Base-by-base conservation (phyloP, 169 alveolate genomes). In the Neospora caninum region DNA sequence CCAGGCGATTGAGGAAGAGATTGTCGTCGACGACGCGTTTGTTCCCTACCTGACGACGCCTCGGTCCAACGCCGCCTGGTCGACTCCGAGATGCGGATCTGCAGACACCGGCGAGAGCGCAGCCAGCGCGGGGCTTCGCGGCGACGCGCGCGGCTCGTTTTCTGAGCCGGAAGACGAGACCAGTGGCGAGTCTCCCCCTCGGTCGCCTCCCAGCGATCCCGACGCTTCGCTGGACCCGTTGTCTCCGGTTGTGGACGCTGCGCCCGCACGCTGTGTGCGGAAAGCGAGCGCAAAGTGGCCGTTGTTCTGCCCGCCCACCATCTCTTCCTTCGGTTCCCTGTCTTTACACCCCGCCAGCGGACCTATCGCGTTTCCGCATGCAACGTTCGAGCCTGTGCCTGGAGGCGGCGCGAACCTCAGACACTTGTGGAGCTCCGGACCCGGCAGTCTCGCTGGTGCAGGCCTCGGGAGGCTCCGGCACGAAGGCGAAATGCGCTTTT, bases 401-500 rank as follows among this genome's bases (percentile, higher is more conserved):
- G 73, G 73, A 64, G 16, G 73, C n/a, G n/a, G n/a, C 34, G 1
- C 31, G 25, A 4, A 27, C 73, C 31, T 64, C n/a, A 22, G 34
- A 16, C 73, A 64, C n/a, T 27, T 22, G 25, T 64, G 16, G 73
- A 64, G 73, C n/a, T 7, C n/a, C n/a, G 73, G 73, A 6, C 20
- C n/a, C 20, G 73, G n/a, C n/a, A 27, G 34, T 31, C 25, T 39
- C 89, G 36, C 67, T 1, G 64, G 67, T 16, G 22, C 7, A 7
- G 34, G 89, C 69, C 18, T 34, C 39, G 29, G 89, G 0, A 20
- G 86, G 13, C 45, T 7, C 29, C 1, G 43, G 20, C 29, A 7
- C 18, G 86, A n/a, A 20, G 86, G 86, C 27, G 86, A 25, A 36
- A 41, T 82, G 67, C 89, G 67, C 31, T 93, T 93, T 45, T 93